A percentile compares a stretch with the other conserved stretches of the same genome.
Conservation (phyloP, 1,284 basidiomycete genomes). For the Tetrapyrgos nigripes region DNA sequence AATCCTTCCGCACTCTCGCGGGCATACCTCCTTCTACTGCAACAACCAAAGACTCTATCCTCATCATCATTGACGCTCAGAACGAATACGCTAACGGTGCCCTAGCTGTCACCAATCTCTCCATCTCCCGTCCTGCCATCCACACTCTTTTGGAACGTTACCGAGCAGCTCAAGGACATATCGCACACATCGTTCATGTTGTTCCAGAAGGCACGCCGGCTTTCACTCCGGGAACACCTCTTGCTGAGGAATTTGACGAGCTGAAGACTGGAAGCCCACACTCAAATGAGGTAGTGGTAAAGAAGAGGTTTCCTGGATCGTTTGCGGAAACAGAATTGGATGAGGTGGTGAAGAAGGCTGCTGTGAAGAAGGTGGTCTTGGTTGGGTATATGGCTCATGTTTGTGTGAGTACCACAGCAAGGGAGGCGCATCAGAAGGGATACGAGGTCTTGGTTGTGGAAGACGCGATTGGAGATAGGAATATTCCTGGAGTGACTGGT, state of each 20-base stretch:
- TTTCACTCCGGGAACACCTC: constrained; percentile 16
- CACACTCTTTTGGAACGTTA: constrained; percentile 12
- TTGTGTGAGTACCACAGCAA: constrained; percentile 20
- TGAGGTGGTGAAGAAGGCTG: background rate
- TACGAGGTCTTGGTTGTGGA: constrained; percentile 13
- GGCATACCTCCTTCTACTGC: background rate
- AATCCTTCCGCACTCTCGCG: no score
- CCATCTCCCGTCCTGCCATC: constrained; percentile 16
- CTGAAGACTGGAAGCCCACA: background rate
- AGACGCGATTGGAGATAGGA: constrained; percentile 17
- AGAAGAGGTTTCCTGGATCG: constrained; percentile 14
- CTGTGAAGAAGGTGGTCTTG: constrained; percentile 17
- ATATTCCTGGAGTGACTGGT: constrained; percentile 16
- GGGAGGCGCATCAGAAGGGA: constrained; percentile 14
- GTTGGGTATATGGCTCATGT: constrained; percentile 21
- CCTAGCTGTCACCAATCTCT: constrained; percentile 12
- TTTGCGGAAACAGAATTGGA: constrained; percentile 17
- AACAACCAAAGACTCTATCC: constrained; percentile 1
- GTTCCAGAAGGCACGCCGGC: constrained; percentile 11
- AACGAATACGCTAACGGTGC: constrained; percentile 17
- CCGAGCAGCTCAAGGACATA: constrained; percentile 6
- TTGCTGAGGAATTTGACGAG: constrained; percentile 17
- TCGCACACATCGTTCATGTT: constrained; percentile 16
- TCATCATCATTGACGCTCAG: constrained; percentile 25
- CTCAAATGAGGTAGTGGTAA: constrained; percentile 4